Evolutionary conservation across 2,329 filamentous ascomycete species (phyloP).

Genomic region (Ascochyta viciae-villosae): DNA sequence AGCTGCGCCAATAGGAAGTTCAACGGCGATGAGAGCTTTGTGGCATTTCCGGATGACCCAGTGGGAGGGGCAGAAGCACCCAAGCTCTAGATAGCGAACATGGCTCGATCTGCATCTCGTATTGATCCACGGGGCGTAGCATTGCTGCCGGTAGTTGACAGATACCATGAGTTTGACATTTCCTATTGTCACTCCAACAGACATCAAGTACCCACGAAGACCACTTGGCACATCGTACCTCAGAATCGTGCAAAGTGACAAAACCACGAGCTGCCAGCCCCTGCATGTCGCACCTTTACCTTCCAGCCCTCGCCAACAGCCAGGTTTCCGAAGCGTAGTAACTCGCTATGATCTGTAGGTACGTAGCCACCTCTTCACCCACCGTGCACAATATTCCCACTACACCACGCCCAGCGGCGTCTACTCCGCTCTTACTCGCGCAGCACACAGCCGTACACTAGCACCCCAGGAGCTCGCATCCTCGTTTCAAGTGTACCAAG

Average conservation of each 20-base stretch:
- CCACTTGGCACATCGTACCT: constrained; percentile 4
- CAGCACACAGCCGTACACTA: not conserved
- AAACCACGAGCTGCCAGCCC: too few species aligned
- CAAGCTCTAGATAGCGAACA: constrained; percentile 30
- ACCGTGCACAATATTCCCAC: not conserved
- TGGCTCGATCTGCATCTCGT: not conserved
- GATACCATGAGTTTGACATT: not conserved
- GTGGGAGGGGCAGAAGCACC: constrained; percentile 22
- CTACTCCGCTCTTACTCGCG: constrained; percentile 8
- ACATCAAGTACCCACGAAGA: not conserved
- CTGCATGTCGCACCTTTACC: not conserved
- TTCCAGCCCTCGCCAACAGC: not conserved
- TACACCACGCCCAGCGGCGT: not conserved
- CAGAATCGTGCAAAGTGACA: not conserved
- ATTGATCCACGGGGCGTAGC: not conserved
- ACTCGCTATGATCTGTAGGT: not conserved
- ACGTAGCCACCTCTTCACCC: not conserved
- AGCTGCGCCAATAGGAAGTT: constrained; percentile 36
- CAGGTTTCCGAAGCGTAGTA: not conserved
- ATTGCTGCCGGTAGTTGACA: not conserved
- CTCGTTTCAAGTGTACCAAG: constrained; percentile 8
- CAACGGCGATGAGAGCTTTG: constrained; percentile 48
- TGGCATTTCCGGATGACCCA: constrained; percentile 35
- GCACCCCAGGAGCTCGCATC: not conserved
- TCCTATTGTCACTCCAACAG: not conserved